Evolutionary conservation across 306 rosid genomes (phyloP), one percentile per base, ranked within the genome.

Genomic region (Vigna mungo): DNA sequence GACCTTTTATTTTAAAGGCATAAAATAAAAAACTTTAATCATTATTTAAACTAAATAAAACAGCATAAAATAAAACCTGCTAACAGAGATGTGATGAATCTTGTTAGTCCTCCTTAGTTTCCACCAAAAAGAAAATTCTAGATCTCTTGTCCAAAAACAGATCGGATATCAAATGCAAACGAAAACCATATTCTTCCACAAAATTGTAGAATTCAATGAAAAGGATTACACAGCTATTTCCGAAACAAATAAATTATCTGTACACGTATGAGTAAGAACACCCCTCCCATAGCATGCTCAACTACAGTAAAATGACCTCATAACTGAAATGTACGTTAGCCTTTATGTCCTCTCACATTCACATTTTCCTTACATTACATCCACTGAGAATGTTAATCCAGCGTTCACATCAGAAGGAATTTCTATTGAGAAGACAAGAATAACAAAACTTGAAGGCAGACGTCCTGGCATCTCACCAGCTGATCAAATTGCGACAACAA

Each of bases 401-500:
- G 71, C 71, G 76, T 51, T 87, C 67, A 81, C 89, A 80, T 70
- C 80, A 72, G 74, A 71, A 78, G 71, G 51, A 74, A 51, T 16
- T 60, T 66, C 21, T 16, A 23, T 71, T 69, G 68, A 75, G 68
- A 53, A 44, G 85, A 54, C 46, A 71, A 27, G 62, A 72, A 39
- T 71, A 70, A 55, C 75, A 71, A 64, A 59, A 55, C 34, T 75
- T 36, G 72, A 61, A 76, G 72, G 70, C 68, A 46, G 76, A 58
- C 51, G 75, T 56, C 75, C 78, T 56, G 48, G 73, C 74, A 74
- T 78, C 88, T 78, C 82, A 86, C 86, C 92, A 48, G 80, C 80
- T 18, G 76, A 79, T 67, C 27, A 58, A 69, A 80, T 71, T 58
- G 64, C 55, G 76, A 79, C 71, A 78, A 64, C 53, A 46, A 67